Percentiles rank a stretch among this genome's conserved stretches.
Evolutionary conservation across 441 rosid species (phyloP).

Genomic region (Capsella rubella): DNA sequence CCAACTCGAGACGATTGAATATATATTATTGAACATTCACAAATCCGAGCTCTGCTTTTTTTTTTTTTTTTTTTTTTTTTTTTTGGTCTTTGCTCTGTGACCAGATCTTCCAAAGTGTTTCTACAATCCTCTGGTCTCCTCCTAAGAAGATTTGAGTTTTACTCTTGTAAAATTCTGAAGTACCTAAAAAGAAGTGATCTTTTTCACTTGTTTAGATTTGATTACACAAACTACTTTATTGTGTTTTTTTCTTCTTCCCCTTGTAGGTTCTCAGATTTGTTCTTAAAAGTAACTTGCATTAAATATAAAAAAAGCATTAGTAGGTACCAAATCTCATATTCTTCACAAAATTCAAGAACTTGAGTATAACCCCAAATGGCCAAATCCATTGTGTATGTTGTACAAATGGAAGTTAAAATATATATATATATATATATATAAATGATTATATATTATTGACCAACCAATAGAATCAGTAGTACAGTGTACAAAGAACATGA

Average conservation of each 20-base stretch:
- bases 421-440: not conserved
- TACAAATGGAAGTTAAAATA: not conserved
- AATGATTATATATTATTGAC: constrained; percentile 8
- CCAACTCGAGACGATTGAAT: constrained; percentile 83
- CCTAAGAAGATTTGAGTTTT: constrained; percentile 2
- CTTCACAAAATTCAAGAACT: constrained; percentile 6
- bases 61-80: not conserved
- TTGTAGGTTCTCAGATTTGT: constrained; percentile 7
- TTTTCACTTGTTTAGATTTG: constrained; percentile 24
- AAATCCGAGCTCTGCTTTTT: constrained; percentile 1
- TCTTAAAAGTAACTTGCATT: constrained; percentile 26
- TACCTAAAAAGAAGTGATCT: not conserved
- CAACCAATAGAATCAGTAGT: constrained; percentile 34
- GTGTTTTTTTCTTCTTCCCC: not conserved
- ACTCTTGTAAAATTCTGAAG: constrained; percentile 17
- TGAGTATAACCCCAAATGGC: not conserved
- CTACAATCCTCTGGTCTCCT: constrained; percentile 1
- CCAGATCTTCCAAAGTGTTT: constrained; percentile 18
- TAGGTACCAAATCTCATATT: not conserved
- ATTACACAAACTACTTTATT: constrained; percentile 25
- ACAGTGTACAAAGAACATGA: constrained; percentile 45
- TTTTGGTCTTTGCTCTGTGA: constrained; percentile 18
- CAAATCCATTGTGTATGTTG: constrained; percentile 14
- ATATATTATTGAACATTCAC: not conserved
- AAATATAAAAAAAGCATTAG: constrained; percentile 19